Conservation (phyloP, 2,329 filamentous ascomycete genomes). For the Sporothrix brunneoviolacea region DNA sequence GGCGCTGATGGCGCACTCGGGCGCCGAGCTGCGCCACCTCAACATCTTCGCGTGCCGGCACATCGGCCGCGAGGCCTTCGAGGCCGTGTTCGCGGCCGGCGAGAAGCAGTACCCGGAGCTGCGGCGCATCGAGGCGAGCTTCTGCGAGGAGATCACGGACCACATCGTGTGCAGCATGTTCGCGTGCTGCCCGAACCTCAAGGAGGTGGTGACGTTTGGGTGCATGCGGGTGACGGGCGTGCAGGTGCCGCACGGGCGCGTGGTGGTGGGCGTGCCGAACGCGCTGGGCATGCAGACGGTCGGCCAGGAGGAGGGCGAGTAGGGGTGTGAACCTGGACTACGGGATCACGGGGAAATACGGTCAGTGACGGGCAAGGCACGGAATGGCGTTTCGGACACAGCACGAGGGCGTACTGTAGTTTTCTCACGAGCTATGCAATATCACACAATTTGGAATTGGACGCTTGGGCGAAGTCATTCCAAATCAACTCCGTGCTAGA, state of each 20-base stretch:
- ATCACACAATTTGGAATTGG: no score
- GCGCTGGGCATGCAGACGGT: conserved; percentile 55
- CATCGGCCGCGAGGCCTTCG: conserved; percentile 65
- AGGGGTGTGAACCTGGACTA: no score
- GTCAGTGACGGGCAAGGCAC: no score
- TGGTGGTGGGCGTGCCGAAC: conserved; percentile 53
- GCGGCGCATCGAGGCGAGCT: conserved; percentile 67
- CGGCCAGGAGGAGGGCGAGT: conserved; percentile 31
- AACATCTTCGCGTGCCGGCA: conserved; percentile 82
- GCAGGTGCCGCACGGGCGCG: conserved; percentile 46
- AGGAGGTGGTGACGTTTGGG: conserved; percentile 56
- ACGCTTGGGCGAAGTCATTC: no score
- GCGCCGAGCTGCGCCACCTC: conserved; percentile 55
- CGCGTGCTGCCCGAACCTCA: conserved; percentile 53
- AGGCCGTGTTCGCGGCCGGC: conserved; percentile 62
- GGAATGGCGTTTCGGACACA: no score
- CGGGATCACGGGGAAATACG: background rate
- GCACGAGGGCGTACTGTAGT: no score
- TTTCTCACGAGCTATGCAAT: no score
- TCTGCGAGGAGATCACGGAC: conserved; percentile 63
- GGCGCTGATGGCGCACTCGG: conserved; percentile 80
- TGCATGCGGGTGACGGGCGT: conserved; percentile 56
- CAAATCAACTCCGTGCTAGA: no score
- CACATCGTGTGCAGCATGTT: conserved; percentile 59
- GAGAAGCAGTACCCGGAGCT: conserved; percentile 60